phyloP scores from a whole-genome alignment of 1,284 basidiomycete species.

The Fomitopsis betulina region DNA sequence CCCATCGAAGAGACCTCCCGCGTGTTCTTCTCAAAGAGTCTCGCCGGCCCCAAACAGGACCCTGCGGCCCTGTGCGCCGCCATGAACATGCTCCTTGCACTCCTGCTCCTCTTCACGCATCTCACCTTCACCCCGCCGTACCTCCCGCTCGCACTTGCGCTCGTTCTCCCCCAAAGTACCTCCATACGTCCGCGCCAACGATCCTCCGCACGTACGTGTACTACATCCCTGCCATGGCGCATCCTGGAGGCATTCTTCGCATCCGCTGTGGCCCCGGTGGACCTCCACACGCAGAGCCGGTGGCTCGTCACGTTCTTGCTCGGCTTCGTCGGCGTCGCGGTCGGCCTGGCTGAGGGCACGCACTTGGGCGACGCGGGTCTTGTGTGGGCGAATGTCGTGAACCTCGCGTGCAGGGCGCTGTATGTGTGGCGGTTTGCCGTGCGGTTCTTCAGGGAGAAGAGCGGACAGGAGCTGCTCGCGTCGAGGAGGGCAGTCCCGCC shows the following conservation, averaged over 20 bases:
- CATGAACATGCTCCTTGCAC: constrained; percentile 35
- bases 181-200: constrained; percentile 65
- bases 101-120: constrained; percentile 66
- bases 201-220: constrained; percentile 77
- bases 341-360: constrained; percentile 40
- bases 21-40: constrained; percentile 77
- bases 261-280: constrained; percentile 62
- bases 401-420: constrained; percentile 52
- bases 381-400: constrained; percentile 71
- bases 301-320: constrained; percentile 70
- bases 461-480: constrained; percentile 10
- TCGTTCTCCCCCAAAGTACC: constrained; percentile 71
- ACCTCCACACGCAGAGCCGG: constrained; percentile 61
- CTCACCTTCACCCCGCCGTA: constrained; percentile 76
- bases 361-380: constrained; percentile 65
- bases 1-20: constrained; percentile 89
- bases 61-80: constrained; percentile 20
- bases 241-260: constrained; percentile 86
- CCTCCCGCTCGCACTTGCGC: constrained; percentile 59
- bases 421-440: constrained; percentile 41
- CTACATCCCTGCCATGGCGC: constrained; percentile 83
- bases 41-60: constrained; percentile 29
- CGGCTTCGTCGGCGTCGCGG: constrained; percentile 52
- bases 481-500: constrained; percentile 25
- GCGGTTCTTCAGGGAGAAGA: constrained; percentile 22